Percentiles rank a stretch among this genome's conserved stretches.
phyloP scores from a whole-genome alignment of 495 filamentous ascomycete species.

The Sphaerosporella brunnea region DNA sequence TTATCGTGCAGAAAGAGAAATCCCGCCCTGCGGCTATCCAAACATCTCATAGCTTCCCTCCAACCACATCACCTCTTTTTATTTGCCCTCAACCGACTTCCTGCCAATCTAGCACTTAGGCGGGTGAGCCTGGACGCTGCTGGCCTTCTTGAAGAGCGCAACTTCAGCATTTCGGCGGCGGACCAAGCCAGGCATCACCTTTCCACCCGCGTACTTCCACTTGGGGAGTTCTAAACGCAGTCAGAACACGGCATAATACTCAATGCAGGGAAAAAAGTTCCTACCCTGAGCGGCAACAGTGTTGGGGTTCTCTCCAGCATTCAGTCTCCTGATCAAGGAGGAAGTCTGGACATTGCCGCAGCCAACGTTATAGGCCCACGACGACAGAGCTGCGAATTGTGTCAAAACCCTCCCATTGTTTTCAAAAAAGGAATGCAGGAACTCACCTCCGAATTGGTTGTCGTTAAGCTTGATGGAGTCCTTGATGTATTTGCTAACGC shows the following conservation, averaged over 20 bases:
- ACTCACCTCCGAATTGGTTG: slow-evolving; percentile 37
- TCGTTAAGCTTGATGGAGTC: slow-evolving; percentile 29
- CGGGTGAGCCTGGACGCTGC: slow-evolving; percentile 22
- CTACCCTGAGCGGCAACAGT: slow-evolving; percentile 31
- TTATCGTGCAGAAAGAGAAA: too few relatives aligned
- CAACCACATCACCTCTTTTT: too few relatives aligned
- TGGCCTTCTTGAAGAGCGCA: slow-evolving; percentile 27
- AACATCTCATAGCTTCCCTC: too few relatives aligned
- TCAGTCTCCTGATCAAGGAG: slow-evolving; percentile 31
- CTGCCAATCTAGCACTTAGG: not conserved
- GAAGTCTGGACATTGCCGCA: slow-evolving; percentile 31
- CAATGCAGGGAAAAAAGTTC: too few relatives aligned
- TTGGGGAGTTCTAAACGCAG: too few relatives aligned
- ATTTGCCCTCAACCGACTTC: too few relatives aligned
- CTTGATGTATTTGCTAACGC: slow-evolving; percentile 29
- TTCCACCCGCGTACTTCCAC: slow-evolving; percentile 31
- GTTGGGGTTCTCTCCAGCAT: slow-evolving; percentile 29
- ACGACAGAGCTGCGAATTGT: slow-evolving; percentile 34
- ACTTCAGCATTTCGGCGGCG: slow-evolving; percentile 31
- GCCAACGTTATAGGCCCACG: slow-evolving; percentile 35
- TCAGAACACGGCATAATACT: too few relatives aligned
- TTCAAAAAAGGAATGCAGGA: too few relatives aligned
- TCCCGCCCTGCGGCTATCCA: not conserved
- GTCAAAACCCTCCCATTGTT: too few relatives aligned
- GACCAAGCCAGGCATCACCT: slow-evolving; percentile 29